Base-by-base conservation (phyloP, 139 green algal genomes). In the Ettlia oleoabundans region DNA sequence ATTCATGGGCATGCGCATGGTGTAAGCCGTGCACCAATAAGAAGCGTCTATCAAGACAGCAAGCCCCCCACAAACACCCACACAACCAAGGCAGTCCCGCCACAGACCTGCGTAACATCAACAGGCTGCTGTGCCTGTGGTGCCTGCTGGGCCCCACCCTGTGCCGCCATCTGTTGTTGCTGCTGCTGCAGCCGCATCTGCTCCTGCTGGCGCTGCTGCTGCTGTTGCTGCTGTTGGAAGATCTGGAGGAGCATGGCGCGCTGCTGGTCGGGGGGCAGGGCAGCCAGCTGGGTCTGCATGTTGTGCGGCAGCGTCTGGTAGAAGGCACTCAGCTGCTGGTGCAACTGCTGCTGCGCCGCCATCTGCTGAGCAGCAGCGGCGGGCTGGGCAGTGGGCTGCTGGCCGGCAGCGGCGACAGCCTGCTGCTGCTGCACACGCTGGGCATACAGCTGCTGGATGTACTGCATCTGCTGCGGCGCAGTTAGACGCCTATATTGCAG, bases 221-320 rank as follows among this genome's bases (percentile, higher is more conserved):
- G 53, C 41, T 65, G 53, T 68, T 84, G 80, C 68, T 78, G 82
- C 76, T 78, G 82, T 40, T 82, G 71, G 30, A 78, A 68, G 26
- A 86, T 67, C 72, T 75, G 75, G 18, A 81, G 53, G 65, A 86
- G 61, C 64, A 77, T 53, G 2, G n/a, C 21, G 4, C 33, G 65
- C 76, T 81, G 82, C 76, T 82, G 72, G 37, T 76, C 82, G n/a
- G 52, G 71, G 38, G 82, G 82, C 82, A 86, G 40, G 15, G 67
- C 67, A 9, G 64, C 40, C 41, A 58, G 53, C 15, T 71, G 64
- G 32, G 32, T 61, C 58, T 65, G 80, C 58, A n/a, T 47, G 24
- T 30, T 51, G 26, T 4, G 62, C 41, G 8, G 79, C 42, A 30
- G 22, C 28, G 63, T 33, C 32, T 51, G 71, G 47, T 43, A 43